Conservation (phyloP, 805 yeast species). For the Wickerhamiella shivajii region DNA sequence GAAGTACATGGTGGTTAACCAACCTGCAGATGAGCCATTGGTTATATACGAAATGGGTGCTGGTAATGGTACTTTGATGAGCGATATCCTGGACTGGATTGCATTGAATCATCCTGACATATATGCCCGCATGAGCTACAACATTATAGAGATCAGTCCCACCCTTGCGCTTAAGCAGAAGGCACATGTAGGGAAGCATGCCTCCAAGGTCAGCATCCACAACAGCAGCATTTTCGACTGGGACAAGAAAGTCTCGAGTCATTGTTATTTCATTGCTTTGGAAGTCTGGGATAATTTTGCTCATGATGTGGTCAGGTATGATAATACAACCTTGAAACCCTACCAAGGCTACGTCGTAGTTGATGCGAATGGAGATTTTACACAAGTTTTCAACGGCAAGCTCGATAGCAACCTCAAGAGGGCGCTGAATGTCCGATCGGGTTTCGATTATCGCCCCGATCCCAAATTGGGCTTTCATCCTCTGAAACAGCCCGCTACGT, state of each 20-base stretch:
- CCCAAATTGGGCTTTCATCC: slow-evolving; percentile 40
- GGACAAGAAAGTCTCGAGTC: slow-evolving; percentile 43
- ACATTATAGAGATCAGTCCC: slow-evolving; percentile 56
- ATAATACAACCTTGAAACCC: slow-evolving; percentile 48
- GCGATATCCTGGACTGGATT: slow-evolving; percentile 52
- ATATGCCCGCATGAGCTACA: slow-evolving; percentile 52
- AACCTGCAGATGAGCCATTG: slow-evolving; percentile 49
- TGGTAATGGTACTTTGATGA: slow-evolving; percentile 79
- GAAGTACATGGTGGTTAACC: slow-evolving; percentile 49
- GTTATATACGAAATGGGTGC: slow-evolving; percentile 80
- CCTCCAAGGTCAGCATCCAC: slow-evolving; percentile 43
- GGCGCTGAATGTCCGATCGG: slow-evolving; percentile 38
- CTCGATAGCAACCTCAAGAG: slow-evolving; percentile 37
- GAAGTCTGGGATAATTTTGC: slow-evolving; percentile 78
- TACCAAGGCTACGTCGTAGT: slow-evolving; percentile 65
- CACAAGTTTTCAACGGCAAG: slow-evolving; percentile 53
- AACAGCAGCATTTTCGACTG: slow-evolving; percentile 68
- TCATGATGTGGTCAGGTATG: slow-evolving; percentile 70
- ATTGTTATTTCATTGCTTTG: slow-evolving; percentile 63
- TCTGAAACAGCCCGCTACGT: slow-evolving; percentile 33
- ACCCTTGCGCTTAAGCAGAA: slow-evolving; percentile 35
- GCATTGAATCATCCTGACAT: slow-evolving; percentile 53
- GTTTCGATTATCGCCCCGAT: slow-evolving; percentile 19
- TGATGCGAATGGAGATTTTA: slow-evolving; percentile 60
- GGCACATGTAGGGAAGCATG: slow-evolving; percentile 32